Percentiles rank a stretch among this genome's conserved stretches.
phyloP scores from a whole-genome alignment of 2,329 filamentous ascomycete genomes.

The Fusarium sp. region DNA sequence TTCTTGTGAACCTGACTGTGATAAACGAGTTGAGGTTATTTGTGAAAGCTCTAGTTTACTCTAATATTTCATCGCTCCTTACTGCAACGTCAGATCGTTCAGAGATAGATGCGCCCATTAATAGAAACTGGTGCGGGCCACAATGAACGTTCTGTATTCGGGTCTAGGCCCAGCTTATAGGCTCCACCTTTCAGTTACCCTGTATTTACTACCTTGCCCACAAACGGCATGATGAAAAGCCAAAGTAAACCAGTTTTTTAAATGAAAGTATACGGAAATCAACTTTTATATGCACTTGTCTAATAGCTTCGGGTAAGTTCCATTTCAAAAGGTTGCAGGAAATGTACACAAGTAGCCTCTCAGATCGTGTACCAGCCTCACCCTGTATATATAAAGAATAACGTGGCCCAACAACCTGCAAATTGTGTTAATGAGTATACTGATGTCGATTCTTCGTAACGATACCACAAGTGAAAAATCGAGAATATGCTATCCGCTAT shows the following conservation, averaged over 20 bases:
- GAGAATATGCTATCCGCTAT: slow-evolving; percentile 4
- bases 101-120: not conserved
- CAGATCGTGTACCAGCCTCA: not conserved
- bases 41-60: not conserved
- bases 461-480: not conserved
- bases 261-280: not conserved
- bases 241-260: not conserved
- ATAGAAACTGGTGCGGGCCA: not conserved
- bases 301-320: not conserved
- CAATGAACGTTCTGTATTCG: not conserved
- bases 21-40: not conserved
- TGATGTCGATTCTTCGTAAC: not conserved
- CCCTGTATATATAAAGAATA: not conserved
- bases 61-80: not conserved
- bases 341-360: not conserved
- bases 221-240: not conserved
- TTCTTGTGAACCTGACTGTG: not conserved
- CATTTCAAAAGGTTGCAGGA: not conserved
- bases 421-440: not conserved
- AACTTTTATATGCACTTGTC: not conserved
- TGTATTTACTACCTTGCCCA: not conserved
- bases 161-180: not conserved
- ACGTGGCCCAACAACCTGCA: not conserved
- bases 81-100: not conserved
- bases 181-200: not conserved